Evolutionary conservation across 75 land plant species (phyloP).

Genomic region (Isoetes taiwanensis): DNA sequence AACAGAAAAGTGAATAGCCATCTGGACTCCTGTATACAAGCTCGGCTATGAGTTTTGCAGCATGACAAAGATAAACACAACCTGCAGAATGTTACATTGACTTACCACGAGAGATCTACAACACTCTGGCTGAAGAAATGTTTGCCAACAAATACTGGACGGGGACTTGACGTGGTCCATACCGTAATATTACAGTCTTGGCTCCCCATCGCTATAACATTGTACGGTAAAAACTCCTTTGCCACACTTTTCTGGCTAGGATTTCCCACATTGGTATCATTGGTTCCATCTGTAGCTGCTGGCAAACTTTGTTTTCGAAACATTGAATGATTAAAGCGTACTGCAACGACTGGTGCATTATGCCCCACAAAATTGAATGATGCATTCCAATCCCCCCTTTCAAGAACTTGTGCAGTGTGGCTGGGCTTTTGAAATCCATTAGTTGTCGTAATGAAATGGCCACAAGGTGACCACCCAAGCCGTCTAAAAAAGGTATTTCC

Average conservation of each 20-base stretch:
- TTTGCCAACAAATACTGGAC: conserved; percentile 92
- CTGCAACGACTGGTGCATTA: conserved; percentile 93
- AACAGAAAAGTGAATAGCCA: conserved; percentile 92
- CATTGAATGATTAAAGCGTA: conserved; percentile 91
- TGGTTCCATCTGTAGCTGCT: not conserved
- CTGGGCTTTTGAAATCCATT: conserved; percentile 95
- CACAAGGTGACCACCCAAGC: conserved; percentile 99
- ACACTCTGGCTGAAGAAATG: conserved; percentile 95
- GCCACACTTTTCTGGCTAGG: not conserved
- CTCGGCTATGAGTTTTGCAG: not conserved
- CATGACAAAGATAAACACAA: not conserved
- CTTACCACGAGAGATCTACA: conserved; percentile 88
- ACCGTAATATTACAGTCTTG: conserved; percentile 92
- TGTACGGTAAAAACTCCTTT: conserved; percentile 50
- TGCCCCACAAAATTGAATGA: conserved; percentile 95
- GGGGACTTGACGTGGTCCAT: conserved; percentile 92
- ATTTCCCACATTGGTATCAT: conserved; percentile 3
- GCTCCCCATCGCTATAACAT: conserved; percentile 97
- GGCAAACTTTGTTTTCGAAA: conserved; percentile 35
- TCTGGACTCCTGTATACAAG: conserved; percentile 80
- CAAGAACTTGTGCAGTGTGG: conserved; percentile 94
- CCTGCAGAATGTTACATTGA: not conserved
- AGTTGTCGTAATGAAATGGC: conserved; percentile 93
- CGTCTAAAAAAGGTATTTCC: conserved; percentile 96
- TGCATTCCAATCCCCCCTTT: conserved; percentile 93